phyloP scores from a whole-genome alignment of 768 basidiomycete species.

The Boletus tomentosulus region DNA sequence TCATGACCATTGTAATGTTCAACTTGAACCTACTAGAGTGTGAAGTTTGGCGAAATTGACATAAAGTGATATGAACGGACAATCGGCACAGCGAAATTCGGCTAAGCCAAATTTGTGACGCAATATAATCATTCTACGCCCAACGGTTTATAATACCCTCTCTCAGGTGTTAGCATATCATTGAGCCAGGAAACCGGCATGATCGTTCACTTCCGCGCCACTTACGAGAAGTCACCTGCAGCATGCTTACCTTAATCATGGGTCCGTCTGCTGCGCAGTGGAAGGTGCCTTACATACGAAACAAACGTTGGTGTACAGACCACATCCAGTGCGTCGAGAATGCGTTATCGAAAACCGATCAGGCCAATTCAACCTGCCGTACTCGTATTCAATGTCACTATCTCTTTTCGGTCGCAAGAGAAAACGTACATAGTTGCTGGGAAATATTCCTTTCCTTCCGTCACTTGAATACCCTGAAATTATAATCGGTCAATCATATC shows the following conservation, averaged over 20 bases:
- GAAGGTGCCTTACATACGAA: constrained; percentile 23
- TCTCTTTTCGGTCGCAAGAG: constrained; percentile 8
- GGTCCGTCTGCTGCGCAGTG: constrained; percentile 12
- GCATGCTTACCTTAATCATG: constrained; percentile 18
- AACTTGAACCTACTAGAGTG: constrained; percentile 2
- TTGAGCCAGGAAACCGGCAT: constrained; percentile 17
- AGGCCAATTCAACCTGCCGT: constrained; percentile 47
- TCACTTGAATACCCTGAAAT: constrained; percentile 52
- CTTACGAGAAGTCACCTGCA: constrained; percentile 25
- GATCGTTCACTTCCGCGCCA: constrained; percentile 29
- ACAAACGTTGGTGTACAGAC: constrained; percentile 16
- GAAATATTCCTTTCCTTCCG: constrained; percentile 77
- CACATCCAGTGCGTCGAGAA: constrained; percentile 8
- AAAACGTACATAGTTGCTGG: constrained; percentile 77
- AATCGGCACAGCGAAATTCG: constrained; percentile 10
- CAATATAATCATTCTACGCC: constrained; percentile 22
- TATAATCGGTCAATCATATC: constrained; percentile 22
- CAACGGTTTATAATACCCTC: constrained; percentile 11
- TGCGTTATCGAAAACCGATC: constrained; percentile 16
- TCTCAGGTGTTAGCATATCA: constrained; percentile 13
- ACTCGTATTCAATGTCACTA: constrained; percentile 20
- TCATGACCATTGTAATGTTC: neutral
- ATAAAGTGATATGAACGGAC: constrained; percentile 1
- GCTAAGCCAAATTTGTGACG: constrained; percentile 17
- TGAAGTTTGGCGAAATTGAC: constrained; percentile 1